Base-by-base conservation (phyloP, 139 green algal genomes). In the Picochlorum sp. region DNA sequence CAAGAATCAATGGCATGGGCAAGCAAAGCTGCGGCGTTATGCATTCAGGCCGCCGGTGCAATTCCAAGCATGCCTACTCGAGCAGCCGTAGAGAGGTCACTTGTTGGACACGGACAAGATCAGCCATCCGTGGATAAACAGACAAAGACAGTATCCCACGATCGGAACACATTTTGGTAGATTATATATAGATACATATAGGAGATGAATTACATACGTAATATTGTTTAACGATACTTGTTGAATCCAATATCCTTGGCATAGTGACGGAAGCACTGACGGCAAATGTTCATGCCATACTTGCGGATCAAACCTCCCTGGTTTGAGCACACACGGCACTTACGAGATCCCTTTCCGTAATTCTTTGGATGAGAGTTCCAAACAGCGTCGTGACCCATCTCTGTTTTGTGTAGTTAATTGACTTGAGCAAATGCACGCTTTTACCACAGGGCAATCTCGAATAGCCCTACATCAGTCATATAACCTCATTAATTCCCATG, bases 251-350 rank as follows among this genome's bases (percentile, higher is more conserved):
- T 70, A 61, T 70, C 64, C 20, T 50, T 60, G 18, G 64, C 45
- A 51, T 63, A 52, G 20, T 56, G 44, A 11, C 64, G n/a, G 64
- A 70, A 70, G 51, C 93, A 98, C 85, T 98, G 93, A 51, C 93
- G 82, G 89, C 94, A 98, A 70, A 96, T 92, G 82, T 97, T 97
- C 71, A 98, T 76, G 72, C 86, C 84, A 79, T 98, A 98, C 88
- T 98, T 98, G 75, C 93, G 88, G 85, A 98, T 97, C 70, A 98
- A 73, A 66, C 84, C 93, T 75, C 91, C 87, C 63, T 84, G 77
- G 83, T 98, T 98, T 69, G 80, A 80, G 85, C 92, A 98, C 61
- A 98, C 94, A 31, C 94, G 94, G 92, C 92, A 95, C 23, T 75
- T 60, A 67, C 89, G 87, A 57, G 71, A 80, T 62, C 87, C 89